These are phyloP conservation scores for Microbotryomycetes sp. DNA, from an alignment of 1,284 basidiomycete species.

Conservation along the genomic window DNA sequence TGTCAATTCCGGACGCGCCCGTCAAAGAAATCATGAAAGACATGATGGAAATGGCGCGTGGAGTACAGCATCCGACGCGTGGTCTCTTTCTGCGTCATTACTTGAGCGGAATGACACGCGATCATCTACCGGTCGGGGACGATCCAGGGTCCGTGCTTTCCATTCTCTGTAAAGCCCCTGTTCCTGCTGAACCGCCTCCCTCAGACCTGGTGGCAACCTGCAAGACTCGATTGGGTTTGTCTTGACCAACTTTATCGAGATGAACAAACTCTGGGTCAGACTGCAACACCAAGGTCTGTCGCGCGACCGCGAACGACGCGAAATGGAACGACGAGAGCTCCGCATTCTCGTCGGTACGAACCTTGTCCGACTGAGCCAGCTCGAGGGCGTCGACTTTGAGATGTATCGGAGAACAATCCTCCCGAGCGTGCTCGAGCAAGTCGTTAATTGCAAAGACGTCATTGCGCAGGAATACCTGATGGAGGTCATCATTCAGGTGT, in stretches of 20 bases:
- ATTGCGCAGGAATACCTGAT: constrained; percentile 96
- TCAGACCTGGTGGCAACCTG: constrained; percentile 72
- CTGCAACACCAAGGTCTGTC: constrained; percentile 93
- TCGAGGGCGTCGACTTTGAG: constrained; percentile 86
- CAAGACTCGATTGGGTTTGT: constrained; percentile 91
- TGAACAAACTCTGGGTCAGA: constrained; percentile 98
- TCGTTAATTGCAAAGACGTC: constrained; percentile 92
- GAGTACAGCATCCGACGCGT: constrained; percentile 85
- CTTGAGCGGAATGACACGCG: constrained; percentile 86
- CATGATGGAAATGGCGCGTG: constrained; percentile 97
- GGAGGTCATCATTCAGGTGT: constrained; percentile 93
- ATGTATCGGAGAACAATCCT: constrained; percentile 79
- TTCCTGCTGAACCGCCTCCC: background rate
- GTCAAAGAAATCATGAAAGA: constrained; percentile 99
- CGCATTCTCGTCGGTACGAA: constrained; percentile 93
- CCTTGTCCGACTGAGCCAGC: constrained; percentile 80
- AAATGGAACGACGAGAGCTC: constrained; percentile 83
- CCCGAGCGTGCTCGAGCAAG: constrained; percentile 83
- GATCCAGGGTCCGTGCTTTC: constrained; percentile 60
- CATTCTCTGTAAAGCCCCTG: constrained; percentile 15
- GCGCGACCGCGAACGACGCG: constrained; percentile 86
- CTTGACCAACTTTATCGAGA: constrained; percentile 93
- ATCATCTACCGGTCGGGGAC: constrained; percentile 78
- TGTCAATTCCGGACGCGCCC: constrained; percentile 89
- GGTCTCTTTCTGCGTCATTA: constrained; percentile 91